Evolutionary conservation across 2,329 filamentous ascomycete genomes (phyloP).

Genomic region (Emericellopsis atlantica): DNA sequence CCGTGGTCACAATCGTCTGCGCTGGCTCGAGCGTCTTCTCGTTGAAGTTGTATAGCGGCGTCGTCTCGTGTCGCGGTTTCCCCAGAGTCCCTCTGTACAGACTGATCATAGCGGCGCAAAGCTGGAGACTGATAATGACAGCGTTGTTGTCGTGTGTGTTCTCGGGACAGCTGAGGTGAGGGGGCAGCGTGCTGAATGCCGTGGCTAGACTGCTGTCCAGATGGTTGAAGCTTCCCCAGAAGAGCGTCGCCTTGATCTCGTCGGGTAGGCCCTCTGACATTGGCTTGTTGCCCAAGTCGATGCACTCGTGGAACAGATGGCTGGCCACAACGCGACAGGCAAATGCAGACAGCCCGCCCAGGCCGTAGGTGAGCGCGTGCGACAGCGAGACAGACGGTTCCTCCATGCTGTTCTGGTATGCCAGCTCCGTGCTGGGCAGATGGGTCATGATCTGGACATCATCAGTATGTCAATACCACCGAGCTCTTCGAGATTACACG

Average conservation of each 20-base stretch:
- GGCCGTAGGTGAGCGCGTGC: slow-evolving; percentile 42
- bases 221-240: slow-evolving; percentile 69
- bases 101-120: slow-evolving; percentile 75
- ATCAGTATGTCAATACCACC: neutral
- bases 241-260: slow-evolving; percentile 58
- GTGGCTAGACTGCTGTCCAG: slow-evolving; percentile 67
- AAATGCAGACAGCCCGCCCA: slow-evolving; percentile 45
- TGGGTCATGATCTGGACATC: slow-evolving; percentile 50
- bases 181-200: slow-evolving; percentile 61
- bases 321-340: slow-evolving; percentile 58
- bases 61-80: slow-evolving; percentile 24
- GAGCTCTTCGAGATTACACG: slow-evolving; percentile 2
- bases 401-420: slow-evolving; percentile 52
- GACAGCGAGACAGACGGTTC: slow-evolving; percentile 48
- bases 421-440: slow-evolving; percentile 61
- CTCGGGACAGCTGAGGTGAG: slow-evolving; percentile 53
- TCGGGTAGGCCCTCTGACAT: slow-evolving; percentile 43
- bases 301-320: slow-evolving; percentile 65
- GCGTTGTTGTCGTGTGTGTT: slow-evolving; percentile 55
- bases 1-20: slow-evolving; percentile 67
- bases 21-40: slow-evolving; percentile 64
- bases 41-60: neutral
- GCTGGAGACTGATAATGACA: slow-evolving; percentile 69
- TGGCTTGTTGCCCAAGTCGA: slow-evolving; percentile 55
- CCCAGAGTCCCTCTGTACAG: slow-evolving; percentile 71